These are phyloP conservation scores for Hypoxylon rickii DNA, from an alignment of 495 filamentous ascomycete species.

Conservation along the genomic window DNA sequence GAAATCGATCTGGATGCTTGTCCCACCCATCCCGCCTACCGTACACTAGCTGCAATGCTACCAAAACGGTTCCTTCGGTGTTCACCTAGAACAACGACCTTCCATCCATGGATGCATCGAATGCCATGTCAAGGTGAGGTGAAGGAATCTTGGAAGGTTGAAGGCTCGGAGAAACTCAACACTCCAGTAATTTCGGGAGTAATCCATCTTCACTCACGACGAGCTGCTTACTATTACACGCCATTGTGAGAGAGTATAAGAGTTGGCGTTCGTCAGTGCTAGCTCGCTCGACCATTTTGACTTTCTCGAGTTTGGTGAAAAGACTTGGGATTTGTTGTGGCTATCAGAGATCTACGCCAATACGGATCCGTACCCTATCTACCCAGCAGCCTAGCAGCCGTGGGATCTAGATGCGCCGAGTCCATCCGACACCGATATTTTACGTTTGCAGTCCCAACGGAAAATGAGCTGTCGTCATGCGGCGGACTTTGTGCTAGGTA, in stretches of 20 bases:
- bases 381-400: conserved; percentile 1
- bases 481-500: neutral
- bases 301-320: too few relatives aligned
- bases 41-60: too few relatives aligned
- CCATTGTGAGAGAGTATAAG: conserved; percentile 7
- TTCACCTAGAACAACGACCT: too few relatives aligned
- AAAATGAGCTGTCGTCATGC: conserved; percentile 8
- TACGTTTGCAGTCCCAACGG: conserved; percentile 8
- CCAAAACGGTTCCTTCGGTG: too few relatives aligned
- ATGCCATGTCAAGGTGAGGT: neutral
- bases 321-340: too few relatives aligned
- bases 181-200: conserved; percentile 15
- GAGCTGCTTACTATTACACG: conserved; percentile 26
- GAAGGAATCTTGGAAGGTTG: too few relatives aligned
- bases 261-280: neutral
- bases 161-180: neutral
- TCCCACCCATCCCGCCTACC: too few relatives aligned
- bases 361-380: too few relatives aligned
- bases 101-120: too few relatives aligned
- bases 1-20: conserved; percentile 23
- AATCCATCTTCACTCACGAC: conserved; percentile 7
- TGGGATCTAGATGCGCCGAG: conserved; percentile 1
- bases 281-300: neutral
- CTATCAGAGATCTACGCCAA: too few relatives aligned
- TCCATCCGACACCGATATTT: conserved; percentile 11